Conservation (phyloP, 192 early-diverging fungal species). For the Nowakowskiella sp. region DNA sequence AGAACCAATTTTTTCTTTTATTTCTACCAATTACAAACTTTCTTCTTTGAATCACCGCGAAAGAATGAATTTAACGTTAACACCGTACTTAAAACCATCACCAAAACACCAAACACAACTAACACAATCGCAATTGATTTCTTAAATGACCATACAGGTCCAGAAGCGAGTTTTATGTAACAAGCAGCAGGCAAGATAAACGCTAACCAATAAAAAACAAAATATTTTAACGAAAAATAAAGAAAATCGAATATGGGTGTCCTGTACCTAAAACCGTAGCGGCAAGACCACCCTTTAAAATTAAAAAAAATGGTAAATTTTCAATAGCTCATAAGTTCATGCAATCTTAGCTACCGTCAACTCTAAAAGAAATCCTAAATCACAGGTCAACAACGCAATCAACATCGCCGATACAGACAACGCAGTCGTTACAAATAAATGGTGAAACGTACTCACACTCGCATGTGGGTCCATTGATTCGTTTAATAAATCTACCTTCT, state of each 20-base stretch:
- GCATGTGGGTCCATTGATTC: neutral
- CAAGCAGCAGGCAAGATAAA: slow-evolving; percentile 82
- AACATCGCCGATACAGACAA: slow-evolving; percentile 54
- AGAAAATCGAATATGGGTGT: too few species aligned
- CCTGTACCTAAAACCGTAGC: too few species aligned
- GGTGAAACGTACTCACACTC: too few species aligned
- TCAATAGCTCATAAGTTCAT: neutral
- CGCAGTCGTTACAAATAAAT: slow-evolving; percentile 59
- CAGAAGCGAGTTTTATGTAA: slow-evolving; percentile 64
- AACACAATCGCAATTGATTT: slow-evolving; percentile 63
- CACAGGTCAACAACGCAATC: slow-evolving; percentile 67
- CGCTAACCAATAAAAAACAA: too few species aligned
- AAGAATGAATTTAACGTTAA: slow-evolving; percentile 13
- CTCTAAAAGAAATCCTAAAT: slow-evolving; percentile 80
- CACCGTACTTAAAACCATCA: slow-evolving; percentile 65
- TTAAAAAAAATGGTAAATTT: slow-evolving; percentile 3
- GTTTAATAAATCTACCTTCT: neutral
- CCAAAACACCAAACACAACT: slow-evolving; percentile 61
- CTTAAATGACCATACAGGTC: slow-evolving; percentile 40
- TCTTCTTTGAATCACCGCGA: neutral
- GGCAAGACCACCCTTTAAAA: slow-evolving; percentile 62
- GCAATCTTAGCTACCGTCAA: slow-evolving; percentile 44
- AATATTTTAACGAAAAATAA: too few species aligned
- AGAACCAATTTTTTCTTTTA: too few species aligned
- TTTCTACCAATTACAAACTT: neutral